These are phyloP conservation scores for Ceratocystis papillata DNA, from an alignment of 2,329 filamentous ascomycete species.

Conservation along the genomic window DNA sequence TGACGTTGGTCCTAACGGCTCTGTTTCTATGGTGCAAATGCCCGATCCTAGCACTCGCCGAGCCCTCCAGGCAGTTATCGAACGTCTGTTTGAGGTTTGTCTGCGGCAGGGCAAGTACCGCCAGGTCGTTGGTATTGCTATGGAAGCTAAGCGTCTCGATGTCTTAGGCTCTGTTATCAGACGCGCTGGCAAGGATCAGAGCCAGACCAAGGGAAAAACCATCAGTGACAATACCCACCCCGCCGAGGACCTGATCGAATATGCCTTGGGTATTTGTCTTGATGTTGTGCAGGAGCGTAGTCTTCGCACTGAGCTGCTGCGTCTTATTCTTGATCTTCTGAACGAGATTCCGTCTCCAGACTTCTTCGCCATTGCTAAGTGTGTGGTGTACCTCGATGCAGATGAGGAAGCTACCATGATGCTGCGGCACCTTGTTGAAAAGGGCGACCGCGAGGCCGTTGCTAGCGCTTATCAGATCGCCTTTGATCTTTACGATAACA, in stretches of 20 bases:
- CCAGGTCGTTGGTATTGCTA: constrained; percentile 91
- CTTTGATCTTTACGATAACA: constrained; percentile 96
- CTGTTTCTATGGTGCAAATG: constrained; percentile 43
- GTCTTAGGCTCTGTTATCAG: constrained; percentile 79
- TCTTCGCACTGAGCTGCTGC: constrained; percentile 72
- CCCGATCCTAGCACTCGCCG: constrained; percentile 61
- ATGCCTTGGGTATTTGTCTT: constrained; percentile 92
- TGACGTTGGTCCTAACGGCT: constrained; percentile 26
- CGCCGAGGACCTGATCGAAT: constrained; percentile 92
- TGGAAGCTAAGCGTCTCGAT: constrained; percentile 86
- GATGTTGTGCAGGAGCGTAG: constrained; percentile 89
- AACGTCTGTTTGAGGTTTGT: constrained; percentile 84
- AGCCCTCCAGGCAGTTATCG: constrained; percentile 72
- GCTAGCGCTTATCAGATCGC: constrained; percentile 94
- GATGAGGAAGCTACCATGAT: constrained; percentile 83
- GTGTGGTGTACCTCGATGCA: constrained; percentile 89
- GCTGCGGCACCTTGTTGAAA: constrained; percentile 68
- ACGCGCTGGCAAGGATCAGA: constrained; percentile 70
- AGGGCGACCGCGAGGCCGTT: constrained; percentile 64
- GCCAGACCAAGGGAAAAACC: constrained; percentile 50
- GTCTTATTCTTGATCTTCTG: constrained; percentile 86
- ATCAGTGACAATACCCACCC: constrained; percentile 44
- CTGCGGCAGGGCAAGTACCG: constrained; percentile 77
- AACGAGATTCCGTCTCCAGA: constrained; percentile 87
- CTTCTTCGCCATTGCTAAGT: constrained; percentile 96